Evolutionary conservation across 2,329 filamentous ascomycete genomes (phyloP).

Genomic region (Pseudogymnoascus destructans): DNA sequence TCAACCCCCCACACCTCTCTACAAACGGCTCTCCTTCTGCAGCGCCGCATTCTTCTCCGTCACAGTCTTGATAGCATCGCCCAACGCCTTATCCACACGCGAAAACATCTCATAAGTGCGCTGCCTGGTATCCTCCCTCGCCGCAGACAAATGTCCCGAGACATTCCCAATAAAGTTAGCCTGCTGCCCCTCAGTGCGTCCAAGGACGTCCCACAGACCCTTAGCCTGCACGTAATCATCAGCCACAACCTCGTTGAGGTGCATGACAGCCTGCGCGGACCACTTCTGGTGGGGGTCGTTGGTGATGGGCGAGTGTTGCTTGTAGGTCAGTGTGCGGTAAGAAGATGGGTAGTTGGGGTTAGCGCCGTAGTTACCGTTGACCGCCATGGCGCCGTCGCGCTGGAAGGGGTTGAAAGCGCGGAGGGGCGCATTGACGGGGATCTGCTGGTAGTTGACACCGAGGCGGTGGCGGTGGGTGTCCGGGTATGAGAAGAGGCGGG

Average conservation of each 20-base stretch:
- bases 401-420: conserved; percentile 54
- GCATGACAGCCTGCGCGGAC: conserved; percentile 33
- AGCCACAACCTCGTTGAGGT: conserved; percentile 30
- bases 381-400: conserved; percentile 58
- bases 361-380: conserved; percentile 50
- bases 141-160: conserved; percentile 40
- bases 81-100: conserved; percentile 41
- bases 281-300: conserved; percentile 35
- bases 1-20: not conserved
- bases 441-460: conserved; percentile 45
- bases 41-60: conserved; percentile 31
- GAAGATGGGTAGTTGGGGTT: conserved; percentile 45
- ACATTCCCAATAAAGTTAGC: conserved; percentile 48
- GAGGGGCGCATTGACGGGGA: conserved; percentile 36
- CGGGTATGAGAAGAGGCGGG: conserved; percentile 57
- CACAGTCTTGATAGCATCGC: conserved; percentile 36
- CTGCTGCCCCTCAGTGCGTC: conserved; percentile 41
- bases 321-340: conserved; percentile 34
- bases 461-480: conserved; percentile 48
- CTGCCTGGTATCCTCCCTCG: conserved; percentile 40
- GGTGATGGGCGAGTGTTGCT: conserved; percentile 28
- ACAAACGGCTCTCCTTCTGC: conserved; percentile 1
- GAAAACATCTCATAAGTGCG: conserved; percentile 49
- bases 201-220: conserved; percentile 28
- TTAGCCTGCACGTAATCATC: conserved; percentile 27